Base-by-base conservation (phyloP, 164 flowering plant genomes). In the Pachysandra terminalis region DNA sequence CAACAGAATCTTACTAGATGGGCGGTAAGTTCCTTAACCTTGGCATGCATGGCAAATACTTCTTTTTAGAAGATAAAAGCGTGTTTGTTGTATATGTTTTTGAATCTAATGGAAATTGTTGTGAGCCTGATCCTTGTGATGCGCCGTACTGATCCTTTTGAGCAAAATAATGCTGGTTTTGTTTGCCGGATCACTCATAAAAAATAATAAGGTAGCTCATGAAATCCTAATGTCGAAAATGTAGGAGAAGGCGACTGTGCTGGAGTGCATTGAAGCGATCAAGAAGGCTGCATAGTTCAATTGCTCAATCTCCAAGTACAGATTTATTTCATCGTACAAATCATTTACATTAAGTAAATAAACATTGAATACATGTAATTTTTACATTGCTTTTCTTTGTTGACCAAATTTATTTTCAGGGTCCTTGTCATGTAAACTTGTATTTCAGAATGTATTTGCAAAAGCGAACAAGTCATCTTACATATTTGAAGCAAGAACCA, bases 1-100 rank as follows among this genome's bases (percentile, higher is more conserved):
- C 98, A 95, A 67, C 97, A 86, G 72, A 95, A 92, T 76, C 94
- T 95, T 19, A 95, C 98, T 7, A 80, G 97, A 87, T 95, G 98
- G 98, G 98, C 97, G 1, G 97, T 92, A 81, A 84, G 93, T 84
- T 73, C 22, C 22, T 79, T 61, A 14, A 56, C 71, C 45, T 22
- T 52, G n/a, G 9, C 59, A 10, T 45, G 51, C 51, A 45, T 45
- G 6, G 51, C n/a, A n/a, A n/a, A n/a, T n/a, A n/a, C 51, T 45
- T 45, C 51, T 45, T 15, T 32, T 32, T 32, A 32, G 37, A 7
- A 32, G 37, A 32, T 32, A 32, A 32, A 32, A 7, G 3, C 37
- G 7, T 3, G 5, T 32, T 32, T n/a, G n/a, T n/a, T n/a, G n/a
- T n/a, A n/a, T n/a, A n/a, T n/a, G n/a, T n/a, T n/a, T n/a, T n/a